These are phyloP conservation scores for Pythium myriotylum DNA, from an alignment of 352 stramenopile genomes.

Conservation along the genomic window DNA sequence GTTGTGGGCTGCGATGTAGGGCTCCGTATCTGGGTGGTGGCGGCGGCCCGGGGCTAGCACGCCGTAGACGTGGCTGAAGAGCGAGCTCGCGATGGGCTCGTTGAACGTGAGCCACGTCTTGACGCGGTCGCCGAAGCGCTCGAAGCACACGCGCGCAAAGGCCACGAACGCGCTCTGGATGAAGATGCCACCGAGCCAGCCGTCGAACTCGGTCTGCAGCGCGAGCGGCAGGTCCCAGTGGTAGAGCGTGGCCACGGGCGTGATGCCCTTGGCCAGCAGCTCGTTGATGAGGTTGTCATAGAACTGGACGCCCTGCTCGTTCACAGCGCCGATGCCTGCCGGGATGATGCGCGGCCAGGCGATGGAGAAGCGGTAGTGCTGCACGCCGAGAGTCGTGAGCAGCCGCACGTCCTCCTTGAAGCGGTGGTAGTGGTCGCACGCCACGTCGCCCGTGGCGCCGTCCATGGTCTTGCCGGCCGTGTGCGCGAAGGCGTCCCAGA, in stretches of 20 bases:
- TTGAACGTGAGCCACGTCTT: conserved; percentile 94
- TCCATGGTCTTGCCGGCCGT: conserved; percentile 31
- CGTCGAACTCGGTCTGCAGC: conserved; percentile 67
- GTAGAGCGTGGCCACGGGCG: conserved; percentile 92
- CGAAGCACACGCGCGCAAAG: conserved; percentile 88
- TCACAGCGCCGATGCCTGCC: conserved; percentile 46
- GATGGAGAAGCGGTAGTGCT: conserved; percentile 94
- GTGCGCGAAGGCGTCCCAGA: conserved; percentile 72
- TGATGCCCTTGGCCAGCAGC: conserved; percentile 71
- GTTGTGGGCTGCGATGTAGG: conserved; percentile 79
- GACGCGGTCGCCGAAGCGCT: conserved; percentile 87
- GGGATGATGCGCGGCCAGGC: conserved; percentile 91
- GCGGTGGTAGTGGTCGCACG: conserved; percentile 92
- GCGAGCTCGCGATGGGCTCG: conserved; percentile 72
- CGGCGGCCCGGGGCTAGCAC: conserved; percentile 51
- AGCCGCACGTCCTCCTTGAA: conserved; percentile 90
- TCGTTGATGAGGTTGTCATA: conserved; percentile 93
- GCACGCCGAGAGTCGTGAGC: conserved; percentile 89
- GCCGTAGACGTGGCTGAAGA: conserved; percentile 55
- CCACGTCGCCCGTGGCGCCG: conserved; percentile 65
- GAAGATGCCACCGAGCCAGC: conserved; percentile 58
- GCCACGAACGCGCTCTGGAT: conserved; percentile 70
- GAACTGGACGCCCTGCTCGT: conserved; percentile 86
- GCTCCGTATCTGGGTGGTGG: conserved; percentile 28
- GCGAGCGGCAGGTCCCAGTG: conserved; percentile 95